A percentile compares a stretch with the other conserved stretches of the same genome.
phyloP scores from a whole-genome alignment of 805 yeast species.

The Lachancea waltii region DNA sequence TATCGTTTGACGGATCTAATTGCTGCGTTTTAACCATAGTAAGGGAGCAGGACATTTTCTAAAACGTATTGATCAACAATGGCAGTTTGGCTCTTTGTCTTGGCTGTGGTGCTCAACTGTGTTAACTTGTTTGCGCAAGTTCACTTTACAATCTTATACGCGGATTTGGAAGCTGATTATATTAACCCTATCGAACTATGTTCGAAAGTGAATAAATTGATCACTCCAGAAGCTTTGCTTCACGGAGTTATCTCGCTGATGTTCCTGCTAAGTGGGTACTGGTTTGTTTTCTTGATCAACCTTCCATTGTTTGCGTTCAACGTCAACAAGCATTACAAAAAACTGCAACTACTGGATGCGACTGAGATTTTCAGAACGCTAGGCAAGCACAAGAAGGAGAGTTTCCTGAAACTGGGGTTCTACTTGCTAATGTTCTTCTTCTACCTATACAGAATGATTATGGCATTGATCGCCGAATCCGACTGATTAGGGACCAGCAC shows the following conservation, averaged over 20 bases:
- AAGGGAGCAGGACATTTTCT: neutral
- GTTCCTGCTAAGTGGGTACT: constrained; percentile 81
- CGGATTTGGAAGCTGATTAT: constrained; percentile 93
- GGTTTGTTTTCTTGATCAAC: constrained; percentile 82
- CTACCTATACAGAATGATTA: constrained; percentile 92
- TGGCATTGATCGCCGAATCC: constrained; percentile 72
- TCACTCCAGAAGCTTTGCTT: constrained; percentile 82
- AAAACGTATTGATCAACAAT: constrained; percentile 2
- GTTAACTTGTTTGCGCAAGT: constrained; percentile 86
- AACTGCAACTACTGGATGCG: constrained; percentile 86
- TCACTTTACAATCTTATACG: constrained; percentile 90
- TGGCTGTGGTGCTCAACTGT: constrained; percentile 73
- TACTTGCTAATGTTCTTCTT: constrained; percentile 88
- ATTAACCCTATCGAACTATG: constrained; percentile 96
- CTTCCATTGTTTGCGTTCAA: constrained; percentile 82
- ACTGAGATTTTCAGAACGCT: constrained; percentile 95
- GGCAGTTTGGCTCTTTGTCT: constrained; percentile 20
- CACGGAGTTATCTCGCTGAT: constrained; percentile 66
- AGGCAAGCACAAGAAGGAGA: constrained; percentile 86
- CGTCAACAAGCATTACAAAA: constrained; percentile 67
- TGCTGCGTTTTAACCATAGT: neutral
- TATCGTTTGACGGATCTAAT: neutral
- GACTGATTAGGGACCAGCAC: constrained; percentile 6
- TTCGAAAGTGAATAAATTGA: constrained; percentile 81
- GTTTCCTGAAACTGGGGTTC: constrained; percentile 85